phyloP scores from a whole-genome alignment of 148 eudicot species.

The Polygonum aviculare region DNA sequence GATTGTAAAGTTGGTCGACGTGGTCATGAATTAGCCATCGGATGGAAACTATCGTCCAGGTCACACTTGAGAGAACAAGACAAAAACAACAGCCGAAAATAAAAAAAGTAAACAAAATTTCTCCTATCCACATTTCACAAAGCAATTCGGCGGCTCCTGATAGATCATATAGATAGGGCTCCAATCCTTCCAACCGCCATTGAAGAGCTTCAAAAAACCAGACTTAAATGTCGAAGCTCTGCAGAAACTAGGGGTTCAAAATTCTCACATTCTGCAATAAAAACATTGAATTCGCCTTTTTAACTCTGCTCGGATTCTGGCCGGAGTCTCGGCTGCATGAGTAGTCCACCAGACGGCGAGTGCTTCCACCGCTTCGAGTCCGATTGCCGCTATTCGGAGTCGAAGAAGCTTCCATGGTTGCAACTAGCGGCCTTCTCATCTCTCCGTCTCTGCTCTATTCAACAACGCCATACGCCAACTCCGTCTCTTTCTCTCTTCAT shows the following conservation, averaged over 20 bases:
- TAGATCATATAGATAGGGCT: not conserved
- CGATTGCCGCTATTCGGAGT: not conserved
- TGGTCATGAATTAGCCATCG: not conserved
- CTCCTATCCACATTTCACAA: not conserved
- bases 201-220: not conserved
- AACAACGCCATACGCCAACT: not conserved
- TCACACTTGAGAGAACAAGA: no score
- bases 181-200: not conserved
- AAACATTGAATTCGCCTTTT: not conserved
- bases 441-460: not conserved
- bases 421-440: not conserved
- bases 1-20: not conserved
- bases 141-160: not conserved
- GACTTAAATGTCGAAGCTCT: not conserved
- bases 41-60: not conserved
- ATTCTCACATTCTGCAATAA: not conserved
- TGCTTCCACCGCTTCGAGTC: not conserved
- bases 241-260: no score
- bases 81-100: no score
- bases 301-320: not conserved
- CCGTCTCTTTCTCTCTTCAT: not conserved
- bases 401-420: slow-evolving; percentile 3
- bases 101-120: no score
- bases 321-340: not conserved
- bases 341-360: not conserved